phyloP scores from a whole-genome alignment of 495 filamentous ascomycete genomes.

The Clavariopsis aquatica region DNA sequence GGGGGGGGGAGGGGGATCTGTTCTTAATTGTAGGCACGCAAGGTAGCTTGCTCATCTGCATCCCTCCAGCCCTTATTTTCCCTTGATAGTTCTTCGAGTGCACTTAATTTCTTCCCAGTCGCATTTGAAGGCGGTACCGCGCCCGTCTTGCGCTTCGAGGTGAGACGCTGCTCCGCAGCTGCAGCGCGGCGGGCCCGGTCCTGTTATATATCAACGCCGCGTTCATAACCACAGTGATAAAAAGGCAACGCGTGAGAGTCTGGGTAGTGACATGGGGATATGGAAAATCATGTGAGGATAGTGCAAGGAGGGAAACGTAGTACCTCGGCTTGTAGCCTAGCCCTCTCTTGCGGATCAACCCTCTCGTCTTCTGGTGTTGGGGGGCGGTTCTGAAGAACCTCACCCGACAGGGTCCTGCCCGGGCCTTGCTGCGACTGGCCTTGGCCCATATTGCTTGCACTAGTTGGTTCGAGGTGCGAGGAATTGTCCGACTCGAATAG shows the following conservation, averaged over 20 bases:
- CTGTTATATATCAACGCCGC: neutral
- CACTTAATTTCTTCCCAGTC: constrained; percentile 11
- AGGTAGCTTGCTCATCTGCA: constrained; percentile 20
- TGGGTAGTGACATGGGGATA: too few relatives aligned
- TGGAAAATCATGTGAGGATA: neutral
- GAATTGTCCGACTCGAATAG: neutral
- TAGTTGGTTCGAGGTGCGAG: neutral
- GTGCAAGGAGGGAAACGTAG: neutral
- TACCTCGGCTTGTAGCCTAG: constrained; percentile 24
- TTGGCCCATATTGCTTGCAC: constrained; percentile 1
- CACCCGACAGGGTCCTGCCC: neutral
- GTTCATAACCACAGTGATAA: neutral
- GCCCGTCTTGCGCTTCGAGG: constrained; percentile 14
- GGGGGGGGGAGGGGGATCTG: too few relatives aligned
- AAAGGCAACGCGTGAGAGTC: neutral
- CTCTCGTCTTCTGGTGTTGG: constrained; percentile 18
- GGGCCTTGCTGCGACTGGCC: neutral
- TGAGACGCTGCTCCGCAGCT: constrained; percentile 24
- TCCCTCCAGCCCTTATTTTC: constrained; percentile 32
- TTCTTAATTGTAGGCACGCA: constrained; percentile 26
- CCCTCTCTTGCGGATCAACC: constrained; percentile 9
- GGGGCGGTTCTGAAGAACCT: constrained; percentile 8
- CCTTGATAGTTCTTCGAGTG: constrained; percentile 21
- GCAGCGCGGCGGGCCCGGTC: constrained; percentile 23
- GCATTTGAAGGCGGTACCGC: neutral